Base-by-base conservation (phyloP, 75 land plant species). In the Pseudotsuga menziesii region DNA sequence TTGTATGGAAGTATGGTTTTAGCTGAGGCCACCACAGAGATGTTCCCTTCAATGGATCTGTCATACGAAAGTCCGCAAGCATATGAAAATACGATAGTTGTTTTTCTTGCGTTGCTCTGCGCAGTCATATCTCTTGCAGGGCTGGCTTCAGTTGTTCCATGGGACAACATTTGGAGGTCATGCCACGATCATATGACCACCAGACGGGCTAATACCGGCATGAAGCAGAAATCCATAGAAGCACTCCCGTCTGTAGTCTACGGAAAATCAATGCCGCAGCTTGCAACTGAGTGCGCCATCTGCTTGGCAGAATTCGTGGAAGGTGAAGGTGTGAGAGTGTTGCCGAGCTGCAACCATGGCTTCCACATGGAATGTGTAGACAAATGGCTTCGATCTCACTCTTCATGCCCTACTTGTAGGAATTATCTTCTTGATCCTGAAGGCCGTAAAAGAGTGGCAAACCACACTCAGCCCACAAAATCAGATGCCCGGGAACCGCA, bases 401-500 rank as follows among this genome's bases (percentile, higher is more conserved):
- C 92, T 6, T 90, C 94, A 0, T 92, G 94, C 76, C 94, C 94
- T 15, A 90, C 83, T 12, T 92, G 94, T 62, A 59, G 83, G 75
- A 80, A 82, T 63, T 85, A 17, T 85, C 87, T 27, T 67, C 75
- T 14, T 85, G 87, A 67, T 39, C 19, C n/a, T 19, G 44, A 32
- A 61, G n/a, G 32, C 32, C 1, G 32, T 29, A 29, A 0, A 29
- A 23, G 11, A 3, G 27, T 23, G 27, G 26, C 63, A 23, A 8
- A 5, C 26, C 29, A 23, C 3, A 61, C n/a, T 27, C 63, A 61
- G 29, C 11, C 3, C 27, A 60, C 26, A 6, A 60, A 25, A 60
- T 25, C 8, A 7, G 12, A 6, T 5, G 6, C 62, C 11, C 8
- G 13, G 22, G 63, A 23, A 11, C 17, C 23, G 32, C 35, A 62